These are phyloP conservation scores for Talaromyces trachyspermus DNA, from an alignment of 495 filamentous ascomycete species.

Conservation along the genomic window DNA sequence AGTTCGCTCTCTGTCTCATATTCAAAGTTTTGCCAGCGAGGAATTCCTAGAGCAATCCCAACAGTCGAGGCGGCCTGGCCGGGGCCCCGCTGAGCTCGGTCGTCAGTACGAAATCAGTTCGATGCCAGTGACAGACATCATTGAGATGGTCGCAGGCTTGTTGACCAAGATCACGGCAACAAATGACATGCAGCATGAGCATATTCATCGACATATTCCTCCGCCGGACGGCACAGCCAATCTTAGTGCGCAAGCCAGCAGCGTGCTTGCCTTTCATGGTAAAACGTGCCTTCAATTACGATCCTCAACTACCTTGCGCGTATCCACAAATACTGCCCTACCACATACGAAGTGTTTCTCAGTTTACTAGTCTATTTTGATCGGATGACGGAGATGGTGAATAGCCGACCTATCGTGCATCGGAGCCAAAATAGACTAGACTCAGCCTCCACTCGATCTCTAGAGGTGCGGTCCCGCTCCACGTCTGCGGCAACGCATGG, in stretches of 20 bases:
- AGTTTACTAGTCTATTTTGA: constrained; percentile 97
- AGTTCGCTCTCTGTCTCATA: constrained; percentile 79
- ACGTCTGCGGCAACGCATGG: neutral
- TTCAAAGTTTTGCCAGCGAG: constrained; percentile 78
- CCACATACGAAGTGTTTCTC: constrained; percentile 96
- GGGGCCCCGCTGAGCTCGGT: constrained; percentile 29
- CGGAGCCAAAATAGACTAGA: constrained; percentile 31
- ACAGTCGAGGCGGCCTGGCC: constrained; percentile 38
- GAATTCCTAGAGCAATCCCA: constrained; percentile 52
- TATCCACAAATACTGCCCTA: constrained; percentile 98
- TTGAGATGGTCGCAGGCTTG: constrained; percentile 99
- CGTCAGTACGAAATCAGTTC: constrained; percentile 87
- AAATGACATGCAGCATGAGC: constrained; percentile 89
- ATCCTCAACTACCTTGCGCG: constrained; percentile 93
- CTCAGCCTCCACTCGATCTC: constrained; percentile 8
- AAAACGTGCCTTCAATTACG: constrained; percentile 98
- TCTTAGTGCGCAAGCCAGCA: constrained; percentile 73
- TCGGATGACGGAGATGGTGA: constrained; percentile 95
- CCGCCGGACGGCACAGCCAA: constrained; percentile 54
- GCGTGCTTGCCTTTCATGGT: constrained; percentile 96
- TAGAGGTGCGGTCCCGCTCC: neutral
- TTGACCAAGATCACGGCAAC: constrained; percentile 97
- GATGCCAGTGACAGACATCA: constrained; percentile 96
- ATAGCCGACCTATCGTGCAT: constrained; percentile 54
- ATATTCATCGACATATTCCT: constrained; percentile 63